These are phyloP conservation scores for Botrytis sinoallii DNA, from an alignment of 2,329 filamentous ascomycete genomes.

Conservation along the genomic window DNA sequence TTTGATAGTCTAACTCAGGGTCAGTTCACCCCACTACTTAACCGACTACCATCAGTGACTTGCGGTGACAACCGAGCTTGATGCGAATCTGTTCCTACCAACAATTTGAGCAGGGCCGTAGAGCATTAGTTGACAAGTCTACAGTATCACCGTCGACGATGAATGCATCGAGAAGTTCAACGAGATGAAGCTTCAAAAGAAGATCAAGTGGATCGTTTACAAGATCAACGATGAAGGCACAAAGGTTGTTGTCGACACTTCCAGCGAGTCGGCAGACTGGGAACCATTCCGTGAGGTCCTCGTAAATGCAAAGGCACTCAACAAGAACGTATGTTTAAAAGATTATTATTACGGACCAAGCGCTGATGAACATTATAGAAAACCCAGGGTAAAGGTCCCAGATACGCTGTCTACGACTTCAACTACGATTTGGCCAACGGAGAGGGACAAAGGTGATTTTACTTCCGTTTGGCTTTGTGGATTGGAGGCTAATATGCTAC, in stretches of 20 bases:
- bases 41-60: slow-evolving; percentile 25
- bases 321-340: slow-evolving; percentile 54
- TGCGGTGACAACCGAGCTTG: slow-evolving; percentile 15
- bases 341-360: not conserved
- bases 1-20: slow-evolving; percentile 63
- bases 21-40: slow-evolving; percentile 44
- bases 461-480: slow-evolving; percentile 24
- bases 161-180: slow-evolving; percentile 73
- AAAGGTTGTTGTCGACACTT: slow-evolving; percentile 76
- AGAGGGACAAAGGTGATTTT: slow-evolving; percentile 65
- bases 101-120: not conserved
- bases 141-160: slow-evolving; percentile 67
- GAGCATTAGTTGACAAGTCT: slow-evolving; percentile 21
- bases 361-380: slow-evolving; percentile 44
- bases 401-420: slow-evolving; percentile 85
- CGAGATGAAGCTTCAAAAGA: slow-evolving; percentile 78
- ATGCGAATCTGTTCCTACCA: slow-evolving; percentile 7
- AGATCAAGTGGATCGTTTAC: slow-evolving; percentile 84
- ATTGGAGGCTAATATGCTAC: slow-evolving; percentile 24
- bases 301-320: slow-evolving; percentile 68
- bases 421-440: slow-evolving; percentile 69
- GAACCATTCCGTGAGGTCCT: slow-evolving; percentile 74
- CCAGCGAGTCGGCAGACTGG: slow-evolving; percentile 65
- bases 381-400: slow-evolving; percentile 62
- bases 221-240: slow-evolving; percentile 82